Base-by-base conservation (phyloP, 805 yeast genomes). In the Spathaspora boniae region DNA sequence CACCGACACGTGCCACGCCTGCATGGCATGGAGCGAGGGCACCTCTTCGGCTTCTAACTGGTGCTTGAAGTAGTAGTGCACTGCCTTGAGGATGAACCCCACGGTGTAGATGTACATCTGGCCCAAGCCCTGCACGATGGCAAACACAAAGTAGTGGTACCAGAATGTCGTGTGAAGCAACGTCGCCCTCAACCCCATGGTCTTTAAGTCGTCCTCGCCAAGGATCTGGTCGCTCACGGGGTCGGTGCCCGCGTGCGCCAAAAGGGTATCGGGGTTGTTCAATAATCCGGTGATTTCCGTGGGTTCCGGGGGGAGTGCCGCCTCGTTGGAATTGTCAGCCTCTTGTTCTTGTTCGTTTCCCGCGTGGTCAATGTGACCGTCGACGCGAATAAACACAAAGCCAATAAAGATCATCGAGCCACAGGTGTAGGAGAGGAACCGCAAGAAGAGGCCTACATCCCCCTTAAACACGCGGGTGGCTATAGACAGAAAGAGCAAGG, bases 61-160 rank as follows among this genome's bases (percentile, higher is more conserved):
- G 19, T 26, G 18, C 5, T 15, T 34, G 37, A 48, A 55, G 27
- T 48, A 44, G 33, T 46, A 47, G 36, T 51, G 49, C 2, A 58
- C 26, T 7, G 65, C 65, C 40, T 58, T 56, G 16, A 58, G 35
- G 9, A 60, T 45, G 31, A 45, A 60, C 3, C 66, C 66, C 33
- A 60, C 55, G 16, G 59, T 54, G 37, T 52, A 60, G 9, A 60
- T 60, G 41, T 60, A 60, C 65, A 60, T 58, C 43, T 60, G 66
- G 9, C 66, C 65, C 36, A 60, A 46, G 5, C 66, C 66, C 43
- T 60, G 66, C n/a, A 56, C 43, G 12, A 58, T 41, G 2, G 63
- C 48, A 40, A 60, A 50, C 6, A 58, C 41, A n/a, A 44, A 31
- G 33, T 54, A 60, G 41, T 60, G 66, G 29, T 42, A 47, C 61